Evolutionary conservation across 129 eudicot species (phyloP).

Genomic region (Cynara cardunculus): DNA sequence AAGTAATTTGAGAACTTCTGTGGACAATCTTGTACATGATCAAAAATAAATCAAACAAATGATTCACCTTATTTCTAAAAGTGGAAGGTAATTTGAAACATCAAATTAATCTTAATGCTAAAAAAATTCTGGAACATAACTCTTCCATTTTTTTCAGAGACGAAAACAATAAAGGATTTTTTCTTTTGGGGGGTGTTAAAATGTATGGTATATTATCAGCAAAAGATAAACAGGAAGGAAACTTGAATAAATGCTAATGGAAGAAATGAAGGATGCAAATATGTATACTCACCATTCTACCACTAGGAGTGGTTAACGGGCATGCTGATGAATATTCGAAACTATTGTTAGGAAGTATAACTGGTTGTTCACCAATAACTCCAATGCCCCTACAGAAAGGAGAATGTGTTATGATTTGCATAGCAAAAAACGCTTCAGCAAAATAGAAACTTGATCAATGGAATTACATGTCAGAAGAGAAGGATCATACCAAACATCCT

Average conservation of each 20-base stretch:
- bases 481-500: constrained; percentile 73
- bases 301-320: constrained; percentile 84
- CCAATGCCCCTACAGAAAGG: constrained; percentile 72
- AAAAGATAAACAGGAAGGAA: background rate
- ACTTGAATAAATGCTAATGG: background rate
- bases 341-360: constrained; percentile 81
- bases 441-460: background rate
- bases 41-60: too few relatives aligned
- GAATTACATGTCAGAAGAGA: background rate
- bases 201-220: too few relatives aligned
- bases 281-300: constrained; percentile 77
- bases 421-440: background rate
- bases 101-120: too few relatives aligned
- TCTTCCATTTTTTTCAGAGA: too few relatives aligned
- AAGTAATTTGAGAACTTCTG: too few relatives aligned
- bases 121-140: too few relatives aligned
- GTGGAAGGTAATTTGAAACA: too few relatives aligned
- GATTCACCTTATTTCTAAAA: too few relatives aligned
- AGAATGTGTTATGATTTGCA: background rate
- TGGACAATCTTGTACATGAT: too few relatives aligned
- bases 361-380: constrained; percentile 98
- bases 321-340: constrained; percentile 98
- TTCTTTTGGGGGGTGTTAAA: too few relatives aligned
- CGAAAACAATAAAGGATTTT: too few relatives aligned
- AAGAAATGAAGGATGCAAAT: background rate